These are phyloP conservation scores for Collybia sp. DNA, from an alignment of 768 basidiomycete genomes.

Conservation along the genomic window DNA sequence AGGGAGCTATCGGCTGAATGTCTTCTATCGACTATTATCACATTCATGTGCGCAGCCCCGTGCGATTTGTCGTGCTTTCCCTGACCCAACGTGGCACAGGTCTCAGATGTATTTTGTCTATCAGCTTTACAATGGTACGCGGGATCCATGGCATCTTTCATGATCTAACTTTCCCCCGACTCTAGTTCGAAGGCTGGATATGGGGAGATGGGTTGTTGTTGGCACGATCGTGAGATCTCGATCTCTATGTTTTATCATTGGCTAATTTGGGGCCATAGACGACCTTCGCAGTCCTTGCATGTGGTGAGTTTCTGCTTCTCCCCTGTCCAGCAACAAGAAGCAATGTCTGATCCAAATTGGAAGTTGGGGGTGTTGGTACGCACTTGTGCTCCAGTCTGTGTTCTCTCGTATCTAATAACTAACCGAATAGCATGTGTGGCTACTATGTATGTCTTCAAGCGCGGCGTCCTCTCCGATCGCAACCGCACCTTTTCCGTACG, in stretches of 20 bases:
- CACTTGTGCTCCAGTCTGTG: not conserved
- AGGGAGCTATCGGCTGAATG: slow-evolving; percentile 39
- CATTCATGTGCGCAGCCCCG: slow-evolving; percentile 29
- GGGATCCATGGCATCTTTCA: not conserved
- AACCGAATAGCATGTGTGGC: slow-evolving; percentile 22
- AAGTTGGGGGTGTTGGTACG: slow-evolving; percentile 25
- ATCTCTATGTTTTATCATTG: not conserved
- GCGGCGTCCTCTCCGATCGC: slow-evolving; percentile 23
- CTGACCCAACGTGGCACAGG: slow-evolving; percentile 14
- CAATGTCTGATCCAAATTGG: not conserved
- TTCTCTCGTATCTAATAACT: not conserved
- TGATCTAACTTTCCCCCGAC: not conserved
- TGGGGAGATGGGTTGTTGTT: slow-evolving; percentile 21
- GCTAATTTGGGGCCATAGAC: slow-evolving; percentile 8
- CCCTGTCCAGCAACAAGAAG: not conserved
- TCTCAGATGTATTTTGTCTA: slow-evolving; percentile 41
- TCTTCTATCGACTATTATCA: slow-evolving; percentile 35
- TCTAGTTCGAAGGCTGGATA: slow-evolving; percentile 5
- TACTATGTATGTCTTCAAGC: slow-evolving; percentile 28
- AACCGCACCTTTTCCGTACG: slow-evolving; percentile 24
- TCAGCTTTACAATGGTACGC: slow-evolving; percentile 30
- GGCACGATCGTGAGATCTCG: slow-evolving; percentile 18
- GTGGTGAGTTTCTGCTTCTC: slow-evolving; percentile 16
- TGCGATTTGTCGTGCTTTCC: not conserved
- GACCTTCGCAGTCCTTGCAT: slow-evolving; percentile 20